A percentile compares a stretch with the other conserved stretches of the same genome.
Conservation (phyloP, 805 yeast genomes). For the Candida succiphila region DNA sequence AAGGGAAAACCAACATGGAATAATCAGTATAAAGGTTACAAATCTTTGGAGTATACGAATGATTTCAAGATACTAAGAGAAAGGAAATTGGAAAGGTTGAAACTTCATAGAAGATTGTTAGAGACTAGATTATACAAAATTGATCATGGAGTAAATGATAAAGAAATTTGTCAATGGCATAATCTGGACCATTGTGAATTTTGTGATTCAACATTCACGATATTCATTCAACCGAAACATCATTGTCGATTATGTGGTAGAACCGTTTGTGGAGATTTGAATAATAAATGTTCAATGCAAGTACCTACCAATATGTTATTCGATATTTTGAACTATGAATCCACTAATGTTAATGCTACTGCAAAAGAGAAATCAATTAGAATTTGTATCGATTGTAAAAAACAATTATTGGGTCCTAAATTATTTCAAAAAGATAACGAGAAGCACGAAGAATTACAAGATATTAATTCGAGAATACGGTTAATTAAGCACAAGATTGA, state of each 20-base stretch:
- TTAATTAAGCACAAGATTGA: constrained; percentile 13
- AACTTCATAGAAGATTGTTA: constrained; percentile 43
- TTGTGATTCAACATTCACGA: constrained; percentile 49
- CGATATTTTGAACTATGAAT: constrained; percentile 23
- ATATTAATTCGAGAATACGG: constrained; percentile 23
- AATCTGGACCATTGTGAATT: constrained; percentile 46
- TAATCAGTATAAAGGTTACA: no score
- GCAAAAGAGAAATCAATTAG: constrained; percentile 27
- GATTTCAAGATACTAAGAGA: constrained; percentile 33
- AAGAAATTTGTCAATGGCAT: no score
- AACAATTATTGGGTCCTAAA: constrained; percentile 45
- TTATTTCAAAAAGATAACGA: constrained; percentile 34
- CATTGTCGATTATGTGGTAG: constrained; percentile 88
- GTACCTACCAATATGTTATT: constrained; percentile 42
- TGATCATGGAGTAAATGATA: no score
- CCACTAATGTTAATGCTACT: neutral
- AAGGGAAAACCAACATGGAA: constrained; percentile 44
- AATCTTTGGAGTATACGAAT: constrained; percentile 42
- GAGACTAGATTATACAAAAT: constrained; percentile 51
- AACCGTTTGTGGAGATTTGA: constrained; percentile 64
- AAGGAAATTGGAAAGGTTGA: constrained; percentile 32
- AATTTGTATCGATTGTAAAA: constrained; percentile 63
- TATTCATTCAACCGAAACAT: constrained; percentile 56
- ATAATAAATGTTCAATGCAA: constrained; percentile 61
- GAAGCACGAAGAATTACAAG: constrained; percentile 23